Conservation (phyloP, 2,329 filamentous ascomycete species). For the Leptographium radiaticola region DNA sequence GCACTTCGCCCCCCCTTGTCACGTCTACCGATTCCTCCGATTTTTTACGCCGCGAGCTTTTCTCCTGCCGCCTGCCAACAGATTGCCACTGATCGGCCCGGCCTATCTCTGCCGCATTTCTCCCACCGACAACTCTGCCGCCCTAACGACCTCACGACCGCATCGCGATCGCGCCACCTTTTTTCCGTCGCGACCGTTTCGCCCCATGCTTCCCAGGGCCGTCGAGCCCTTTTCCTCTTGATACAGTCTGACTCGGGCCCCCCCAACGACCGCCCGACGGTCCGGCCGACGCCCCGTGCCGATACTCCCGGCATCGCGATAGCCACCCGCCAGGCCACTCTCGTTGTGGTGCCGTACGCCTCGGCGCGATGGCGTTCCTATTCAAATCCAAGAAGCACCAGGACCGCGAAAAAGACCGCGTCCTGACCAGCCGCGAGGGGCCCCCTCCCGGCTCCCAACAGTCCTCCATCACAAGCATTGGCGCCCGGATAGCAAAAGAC, state of each 20-base stretch:
- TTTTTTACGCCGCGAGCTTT: no score
- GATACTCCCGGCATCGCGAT: neutral
- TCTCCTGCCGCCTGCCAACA: no score
- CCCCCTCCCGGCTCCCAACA: slow-evolving; percentile 29
- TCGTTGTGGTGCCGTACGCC: slow-evolving; percentile 5
- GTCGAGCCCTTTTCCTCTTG: neutral
- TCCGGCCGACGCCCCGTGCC: neutral
- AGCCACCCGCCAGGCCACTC: neutral
- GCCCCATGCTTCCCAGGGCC: neutral
- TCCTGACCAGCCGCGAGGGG: slow-evolving; percentile 41
- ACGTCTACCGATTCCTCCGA: neutral
- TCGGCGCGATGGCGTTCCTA: slow-evolving; percentile 58
- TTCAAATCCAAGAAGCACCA: slow-evolving; percentile 74
- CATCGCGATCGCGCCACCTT: neutral
- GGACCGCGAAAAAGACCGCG: slow-evolving; percentile 48
- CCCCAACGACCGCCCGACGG: neutral
- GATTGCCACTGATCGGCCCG: no score
- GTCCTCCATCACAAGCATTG: slow-evolving; percentile 32
- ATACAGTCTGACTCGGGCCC: neutral
- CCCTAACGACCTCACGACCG: no score
- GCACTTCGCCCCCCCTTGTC: neutral
- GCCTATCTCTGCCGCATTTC: no score
- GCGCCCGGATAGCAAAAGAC: slow-evolving; percentile 34
- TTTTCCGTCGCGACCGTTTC: neutral
- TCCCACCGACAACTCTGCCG: no score